A percentile compares a stretch with the other conserved stretches of the same genome.
phyloP scores from a whole-genome alignment of 208 protist genomes.

The Wallacemonas collosoma region DNA sequence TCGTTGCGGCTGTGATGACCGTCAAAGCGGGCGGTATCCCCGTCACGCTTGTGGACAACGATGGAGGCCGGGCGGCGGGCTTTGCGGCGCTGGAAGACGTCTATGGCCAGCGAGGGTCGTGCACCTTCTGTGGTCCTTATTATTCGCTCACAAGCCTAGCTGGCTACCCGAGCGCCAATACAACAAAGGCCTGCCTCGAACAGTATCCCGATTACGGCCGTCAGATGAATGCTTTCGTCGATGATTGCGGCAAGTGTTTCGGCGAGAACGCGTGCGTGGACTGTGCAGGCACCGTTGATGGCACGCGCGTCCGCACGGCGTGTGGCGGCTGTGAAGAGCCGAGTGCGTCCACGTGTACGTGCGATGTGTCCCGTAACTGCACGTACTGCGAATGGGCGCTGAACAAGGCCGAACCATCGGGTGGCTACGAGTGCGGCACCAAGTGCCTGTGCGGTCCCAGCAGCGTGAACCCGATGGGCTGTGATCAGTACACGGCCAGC shows the following conservation, averaged over 20 bases:
- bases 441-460: neutral
- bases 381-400: conserved; percentile 40
- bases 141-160: conserved; percentile 25
- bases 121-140: conserved; percentile 49
- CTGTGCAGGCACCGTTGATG: conserved; percentile 31
- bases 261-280: conserved; percentile 44
- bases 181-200: conserved; percentile 23
- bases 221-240: conserved; percentile 49
- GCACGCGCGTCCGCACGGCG: conserved; percentile 2
- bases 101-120: conserved; percentile 42
- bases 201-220: neutral
- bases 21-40: conserved; percentile 35
- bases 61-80: neutral
- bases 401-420: conserved; percentile 1
- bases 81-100: conserved; percentile 33
- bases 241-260: conserved; percentile 43
- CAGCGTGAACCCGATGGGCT: conserved; percentile 20
- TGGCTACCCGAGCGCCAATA: conserved; percentile 11
- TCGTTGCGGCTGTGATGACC: conserved; percentile 25
- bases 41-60: conserved; percentile 26
- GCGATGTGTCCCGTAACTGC: conserved; percentile 31
- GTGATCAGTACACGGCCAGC: conserved; percentile 33
- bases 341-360: conserved; percentile 22
- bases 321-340: conserved; percentile 40
- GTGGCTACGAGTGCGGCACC: conserved; percentile 1